Percentiles rank a stretch among this genome's conserved stretches.
Evolutionary conservation across 2,329 filamentous ascomycete species (phyloP).

Genomic region (Neofusicoccum sp.): DNA sequence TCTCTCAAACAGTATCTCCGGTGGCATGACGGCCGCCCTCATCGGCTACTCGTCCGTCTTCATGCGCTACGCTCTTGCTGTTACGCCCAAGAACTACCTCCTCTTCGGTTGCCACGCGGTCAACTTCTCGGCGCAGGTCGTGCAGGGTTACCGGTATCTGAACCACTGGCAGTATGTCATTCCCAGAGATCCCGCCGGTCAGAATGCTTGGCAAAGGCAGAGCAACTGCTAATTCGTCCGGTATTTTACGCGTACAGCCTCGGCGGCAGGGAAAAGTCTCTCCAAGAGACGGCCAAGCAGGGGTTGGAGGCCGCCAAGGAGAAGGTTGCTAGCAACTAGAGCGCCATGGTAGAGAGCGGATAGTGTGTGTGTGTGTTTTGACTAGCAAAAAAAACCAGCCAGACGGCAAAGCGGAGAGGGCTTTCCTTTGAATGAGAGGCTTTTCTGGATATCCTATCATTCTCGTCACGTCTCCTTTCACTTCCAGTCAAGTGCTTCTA

Average conservation of each 20-base stretch:
- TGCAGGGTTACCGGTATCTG: slow-evolving; percentile 62
- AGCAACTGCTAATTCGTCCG: not conserved
- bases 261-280: slow-evolving; percentile 44
- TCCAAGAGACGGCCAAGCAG: slow-evolving; percentile 40
- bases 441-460: slow-evolving; percentile 7
- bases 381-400: not conserved
- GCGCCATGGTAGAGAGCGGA: not conserved
- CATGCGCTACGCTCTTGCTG: slow-evolving; percentile 66
- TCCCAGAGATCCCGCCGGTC: not conserved
- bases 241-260: slow-evolving; percentile 26
- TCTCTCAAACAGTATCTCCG: slow-evolving; percentile 55
- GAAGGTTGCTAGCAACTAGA: slow-evolving; percentile 18
- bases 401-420: not conserved
- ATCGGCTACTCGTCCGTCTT: slow-evolving; percentile 62
- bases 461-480: not conserved
- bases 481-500: not conserved
- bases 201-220: too few species aligned
- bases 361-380: not conserved
- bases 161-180: slow-evolving; percentile 54
- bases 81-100: slow-evolving; percentile 64
- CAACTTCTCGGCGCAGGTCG: slow-evolving; percentile 61
- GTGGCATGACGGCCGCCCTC: slow-evolving; percentile 61
- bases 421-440: not conserved
- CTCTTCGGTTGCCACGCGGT: slow-evolving; percentile 66
- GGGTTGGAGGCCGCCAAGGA: slow-evolving; percentile 26